Evolutionary conservation across 345 rosid species (phyloP), one percentile per base, ranked within the genome.

Genomic region (Rhodomyrtus tomentosa): DNA sequence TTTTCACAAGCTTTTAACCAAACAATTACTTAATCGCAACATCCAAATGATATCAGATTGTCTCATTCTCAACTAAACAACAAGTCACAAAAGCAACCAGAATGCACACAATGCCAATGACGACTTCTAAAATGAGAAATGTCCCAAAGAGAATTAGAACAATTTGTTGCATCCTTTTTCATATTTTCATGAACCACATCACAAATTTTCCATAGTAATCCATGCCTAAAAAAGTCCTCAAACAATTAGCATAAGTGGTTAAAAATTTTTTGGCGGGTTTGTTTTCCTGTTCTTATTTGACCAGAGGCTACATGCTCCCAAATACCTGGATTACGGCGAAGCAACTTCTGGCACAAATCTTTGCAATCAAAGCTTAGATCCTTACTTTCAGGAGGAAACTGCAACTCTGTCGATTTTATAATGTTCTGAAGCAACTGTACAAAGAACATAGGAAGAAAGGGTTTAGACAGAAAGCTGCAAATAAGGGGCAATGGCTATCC

Each of bases 341-440:
- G 88, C 92, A 97, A 88, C 89, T 95, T 97, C 84, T 87, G 94
- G 91, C 99, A 97, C 81, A 97, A 88, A 90, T 97, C 98, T 90
- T 89, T 91, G 91, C 99, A 95, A 48, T 92, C 90, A 76, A 86
- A 73, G 90, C 94, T 91, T 88, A 97, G 88, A 88, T 88, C 92
- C 86, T 89, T 90, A 38, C 84, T 89, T 86, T 88, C 95, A 7
- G 81, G 84, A 68, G 99, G 98, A 87, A 97, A 97, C 82, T 90
- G 94, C 91, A 97, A 86, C 83, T 90, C 98, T 42, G 93, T 93
- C 59, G 99, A 93, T 91, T 83, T 97, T 59, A 95, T 18, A 89
- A 97, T 94, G 89, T 95, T 97, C 89, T 97, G 95, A 81, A 95
- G 98, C 93, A 97, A 92, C 99, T 97, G 95, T 62, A 87, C 59